phyloP scores from a whole-genome alignment of 1,284 basidiomycete genomes.

The Cutaneotrichosporon dermatis region DNA sequence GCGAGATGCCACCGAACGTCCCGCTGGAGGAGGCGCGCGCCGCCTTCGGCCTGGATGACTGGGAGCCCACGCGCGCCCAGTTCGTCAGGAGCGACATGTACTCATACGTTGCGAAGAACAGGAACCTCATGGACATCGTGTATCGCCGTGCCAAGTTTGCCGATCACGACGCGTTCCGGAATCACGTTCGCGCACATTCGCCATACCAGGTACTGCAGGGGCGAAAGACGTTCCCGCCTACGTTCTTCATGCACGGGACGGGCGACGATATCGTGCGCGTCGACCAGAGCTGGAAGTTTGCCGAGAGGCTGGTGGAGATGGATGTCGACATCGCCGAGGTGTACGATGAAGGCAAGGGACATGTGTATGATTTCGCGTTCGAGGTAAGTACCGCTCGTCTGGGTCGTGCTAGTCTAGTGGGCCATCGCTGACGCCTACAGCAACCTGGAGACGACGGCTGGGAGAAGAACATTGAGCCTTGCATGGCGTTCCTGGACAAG shows the following conservation, averaged over 20 bases:
- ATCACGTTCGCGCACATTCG: slow-evolving; percentile 12
- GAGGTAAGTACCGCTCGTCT: slow-evolving; percentile 17
- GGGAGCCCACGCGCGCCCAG: slow-evolving; percentile 1
- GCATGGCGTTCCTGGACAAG: slow-evolving; percentile 24
- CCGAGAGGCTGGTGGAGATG: slow-evolving; percentile 14
- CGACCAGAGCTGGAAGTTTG: slow-evolving; percentile 19
- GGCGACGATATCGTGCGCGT: slow-evolving; percentile 24
- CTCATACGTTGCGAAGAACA: slow-evolving; percentile 10
- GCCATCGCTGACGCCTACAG: slow-evolving; percentile 9
- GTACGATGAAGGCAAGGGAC: slow-evolving; percentile 21
- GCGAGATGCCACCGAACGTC: slow-evolving; percentile 14
- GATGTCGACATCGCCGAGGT: slow-evolving; percentile 15
- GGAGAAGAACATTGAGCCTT: slow-evolving; percentile 25
- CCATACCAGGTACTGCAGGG: slow-evolving; percentile 13
- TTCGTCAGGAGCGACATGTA: slow-evolving; percentile 11
- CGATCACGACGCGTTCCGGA: slow-evolving; percentile 12
- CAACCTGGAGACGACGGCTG: slow-evolving; percentile 24
- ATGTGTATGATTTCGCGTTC: slow-evolving; percentile 26
- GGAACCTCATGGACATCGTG: slow-evolving; percentile 14
- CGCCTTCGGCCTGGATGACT: slow-evolving; percentile 9
- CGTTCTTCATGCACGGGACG: slow-evolving; percentile 30
- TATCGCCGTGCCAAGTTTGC: slow-evolving; percentile 17
- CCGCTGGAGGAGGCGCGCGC: slow-evolving; percentile 7
- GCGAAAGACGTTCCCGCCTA: slow-evolving; percentile 23
- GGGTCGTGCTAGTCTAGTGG: neutral